Evolutionary conservation across 176 grass and related monocot genomes (phyloP), one percentile per base, ranked within the genome.

Genomic region (Oryza meridionalis): DNA sequence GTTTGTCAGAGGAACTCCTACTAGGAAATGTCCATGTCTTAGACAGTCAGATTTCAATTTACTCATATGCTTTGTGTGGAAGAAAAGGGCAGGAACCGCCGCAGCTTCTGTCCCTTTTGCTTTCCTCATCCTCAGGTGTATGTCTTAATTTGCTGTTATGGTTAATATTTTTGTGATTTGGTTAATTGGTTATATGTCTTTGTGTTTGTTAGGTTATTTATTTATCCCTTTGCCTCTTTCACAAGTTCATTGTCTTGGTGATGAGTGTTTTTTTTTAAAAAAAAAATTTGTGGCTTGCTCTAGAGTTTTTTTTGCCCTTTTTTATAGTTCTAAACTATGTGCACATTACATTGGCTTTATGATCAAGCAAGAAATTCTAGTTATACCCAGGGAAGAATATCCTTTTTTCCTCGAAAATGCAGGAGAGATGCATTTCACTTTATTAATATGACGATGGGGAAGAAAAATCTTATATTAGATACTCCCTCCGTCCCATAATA

Each of bases 1-100:
- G 32, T 63, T 72, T 77, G 65, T 77, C 72, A 77, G 50, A 87
- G 13, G 72, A 82, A 40, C 38, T 40, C 38, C 38, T 40, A 82
- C 79, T 65, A 82, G 72, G 73, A 65, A 63, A 71, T 64, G 72
- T 77, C 65, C 79, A 82, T 43, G 27, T 82, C 85, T 62, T 69
- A 15, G 43, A 1, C 10, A 12, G 49, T 27, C 78, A 44, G 27
- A 76, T 81, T 69, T 76, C 75, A 87, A 31, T 31, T 76, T 69
- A 69, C 21, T 44, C 12, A 3, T 73, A 40, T 7, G 70, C n/a
- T 47, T 27, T 73, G 42, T 27, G 25, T 73, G 24, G 70, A 46
- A 73, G 22, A 29, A 49, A 73, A 73, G 12, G 70, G 43, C 70
- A 73, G 22, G 13, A 27, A 7, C 38, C 6, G 24, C 12, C 12